phyloP scores from a whole-genome alignment of 2,329 filamentous ascomycete genomes.

The Teratosphaeriaceae sp. region DNA sequence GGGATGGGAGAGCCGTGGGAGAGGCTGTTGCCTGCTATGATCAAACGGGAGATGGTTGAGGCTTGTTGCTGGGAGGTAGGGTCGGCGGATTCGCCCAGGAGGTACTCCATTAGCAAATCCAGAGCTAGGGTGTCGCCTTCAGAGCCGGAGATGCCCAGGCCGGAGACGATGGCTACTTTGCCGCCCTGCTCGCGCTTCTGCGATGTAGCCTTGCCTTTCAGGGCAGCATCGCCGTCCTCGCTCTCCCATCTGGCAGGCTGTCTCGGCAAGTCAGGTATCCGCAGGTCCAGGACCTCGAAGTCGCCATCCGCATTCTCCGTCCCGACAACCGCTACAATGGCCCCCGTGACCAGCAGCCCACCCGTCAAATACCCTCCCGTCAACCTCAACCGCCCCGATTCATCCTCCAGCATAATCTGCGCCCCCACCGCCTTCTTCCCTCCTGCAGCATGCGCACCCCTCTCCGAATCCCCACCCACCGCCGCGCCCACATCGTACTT shows the following conservation, averaged over 20 bases:
- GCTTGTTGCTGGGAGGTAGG: slow-evolving; percentile 52
- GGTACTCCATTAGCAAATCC: slow-evolving; percentile 74
- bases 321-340: slow-evolving; percentile 88
- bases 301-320: slow-evolving; percentile 90
- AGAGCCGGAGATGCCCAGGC: slow-evolving; percentile 72
- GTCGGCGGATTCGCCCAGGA: slow-evolving; percentile 73
- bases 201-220: slow-evolving; percentile 29
- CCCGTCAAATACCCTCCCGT: slow-evolving; percentile 63
- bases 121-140: slow-evolving; percentile 69
- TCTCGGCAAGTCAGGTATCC: slow-evolving; percentile 76
- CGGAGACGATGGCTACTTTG: slow-evolving; percentile 85
- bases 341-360: slow-evolving; percentile 79
- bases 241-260: slow-evolving; percentile 77
- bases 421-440: slow-evolving; percentile 13
- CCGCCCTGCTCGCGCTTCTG: slow-evolving; percentile 42
- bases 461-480: slow-evolving; percentile 5
- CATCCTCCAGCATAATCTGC: slow-evolving; percentile 84
- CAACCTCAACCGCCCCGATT: slow-evolving; percentile 79
- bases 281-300: slow-evolving; percentile 85
- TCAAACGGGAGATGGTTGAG: slow-evolving; percentile 69
- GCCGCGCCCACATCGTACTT: slow-evolving; percentile 39
- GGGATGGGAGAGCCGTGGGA: slow-evolving; percentile 42
- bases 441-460: slow-evolving; percentile 7
- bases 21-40: slow-evolving; percentile 90
- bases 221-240: slow-evolving; percentile 42